Base-by-base conservation (phyloP, 352 stramenopile species). In the Globisporangium emineosum region DNA sequence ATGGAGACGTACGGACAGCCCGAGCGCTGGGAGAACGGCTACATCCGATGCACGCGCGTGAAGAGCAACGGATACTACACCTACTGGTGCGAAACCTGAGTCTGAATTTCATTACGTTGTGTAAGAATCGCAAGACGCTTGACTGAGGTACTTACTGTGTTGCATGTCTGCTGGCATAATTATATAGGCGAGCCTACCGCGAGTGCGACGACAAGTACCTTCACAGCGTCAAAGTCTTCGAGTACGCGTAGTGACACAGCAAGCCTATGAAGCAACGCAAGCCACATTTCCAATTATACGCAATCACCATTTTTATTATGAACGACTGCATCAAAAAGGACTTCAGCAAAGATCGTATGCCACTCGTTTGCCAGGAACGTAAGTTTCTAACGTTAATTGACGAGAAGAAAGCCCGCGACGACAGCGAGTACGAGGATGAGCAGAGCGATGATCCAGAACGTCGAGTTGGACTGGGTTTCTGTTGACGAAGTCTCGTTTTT, bases 151-250 rank as follows among this genome's bases (percentile, higher is more conserved):
- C 9, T 2, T 9, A 23, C 40, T 47, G 17, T 23, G 40, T 9
- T 45, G 17, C 9, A 6, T 43, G 33, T 15, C 15, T 45, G 15
- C 17, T 23, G 13, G 12, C 15, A 8, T 15, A 45, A 45, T 37
- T 25, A 30, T 12, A n/a, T 58, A 87, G 78, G 78, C 79, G 79
- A 33, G 58, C 79, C 13, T 66, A 85, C 52, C 79, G 85, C 32
- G 85, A 94, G 69, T 94, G 85, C 54, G 85, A 89, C 45, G 85
- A 92, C 71, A 94, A 89, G 67, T 91, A 91, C 60, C 70, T 94
- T 23, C 72, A 91, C 70, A 83, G 71, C 19, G 78, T 91, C 68
- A 94, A 92, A 61, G 58, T 91, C 25, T 94, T 85, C 62, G 83
- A 91, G 61, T 91, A 94, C 62, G 70, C 76, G 19, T 83, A 45